A percentile compares a stretch with the other conserved stretches of the same genome.
phyloP scores from a whole-genome alignment of 2,329 filamentous ascomycete species.

The Cordyceps fumosorosea region DNA sequence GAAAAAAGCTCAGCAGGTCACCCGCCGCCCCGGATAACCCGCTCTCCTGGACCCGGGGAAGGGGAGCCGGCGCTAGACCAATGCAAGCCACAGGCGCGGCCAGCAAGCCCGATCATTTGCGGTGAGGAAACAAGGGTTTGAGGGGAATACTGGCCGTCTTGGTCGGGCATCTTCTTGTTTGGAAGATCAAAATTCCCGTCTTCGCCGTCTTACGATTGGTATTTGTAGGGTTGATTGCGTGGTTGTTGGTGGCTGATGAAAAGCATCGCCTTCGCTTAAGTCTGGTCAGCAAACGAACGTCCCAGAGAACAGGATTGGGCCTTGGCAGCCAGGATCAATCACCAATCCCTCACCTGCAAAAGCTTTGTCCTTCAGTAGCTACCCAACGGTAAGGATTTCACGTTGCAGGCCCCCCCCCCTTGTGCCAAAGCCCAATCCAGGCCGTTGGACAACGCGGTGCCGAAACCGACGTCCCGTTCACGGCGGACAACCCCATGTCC shows the following conservation, averaged over 20 bases:
- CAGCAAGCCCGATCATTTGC: constrained; percentile 5
- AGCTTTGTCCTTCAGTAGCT: background rate
- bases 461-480: background rate
- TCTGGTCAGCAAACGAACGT: too few species aligned
- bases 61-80: constrained; percentile 1
- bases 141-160: background rate
- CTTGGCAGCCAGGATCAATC: background rate
- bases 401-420: background rate
- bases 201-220: background rate
- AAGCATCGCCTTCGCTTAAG: too few species aligned
- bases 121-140: constrained; percentile 1
- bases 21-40: background rate
- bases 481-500: background rate
- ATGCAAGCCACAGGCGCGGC: constrained; percentile 1
- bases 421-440: background rate
- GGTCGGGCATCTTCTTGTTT: background rate
- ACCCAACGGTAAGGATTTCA: background rate
- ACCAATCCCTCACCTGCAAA: background rate
- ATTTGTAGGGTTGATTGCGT: background rate
- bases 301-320: too few species aligned
- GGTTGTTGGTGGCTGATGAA: background rate
- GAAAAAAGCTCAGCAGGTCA: background rate
- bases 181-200: too few species aligned
- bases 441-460: background rate
- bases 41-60: constrained; percentile 8